These are phyloP conservation scores for Pythium graminicola DNA, from an alignment of 352 stramenopile genomes.

Conservation along the genomic window DNA sequence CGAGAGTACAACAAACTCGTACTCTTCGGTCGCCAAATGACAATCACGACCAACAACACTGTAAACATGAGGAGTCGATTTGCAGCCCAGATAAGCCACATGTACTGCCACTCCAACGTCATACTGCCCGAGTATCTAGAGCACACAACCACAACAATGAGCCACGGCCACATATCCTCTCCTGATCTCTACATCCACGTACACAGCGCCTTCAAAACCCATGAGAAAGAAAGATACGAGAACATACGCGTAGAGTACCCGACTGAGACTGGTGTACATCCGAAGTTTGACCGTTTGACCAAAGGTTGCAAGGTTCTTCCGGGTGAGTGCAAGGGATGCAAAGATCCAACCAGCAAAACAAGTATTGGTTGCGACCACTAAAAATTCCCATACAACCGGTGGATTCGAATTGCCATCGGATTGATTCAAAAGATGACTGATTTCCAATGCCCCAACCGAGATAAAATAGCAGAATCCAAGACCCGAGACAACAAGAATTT, in stretches of 20 bases:
- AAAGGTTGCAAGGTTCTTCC: slow-evolving; percentile 72
- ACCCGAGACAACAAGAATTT: slow-evolving; percentile 67
- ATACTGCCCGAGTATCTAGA: slow-evolving; percentile 65
- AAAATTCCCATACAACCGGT: slow-evolving; percentile 64
- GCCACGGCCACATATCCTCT: neutral
- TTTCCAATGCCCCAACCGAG: slow-evolving; percentile 63
- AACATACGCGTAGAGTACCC: slow-evolving; percentile 55
- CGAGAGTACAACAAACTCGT: slow-evolving; percentile 63
- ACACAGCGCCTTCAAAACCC: slow-evolving; percentile 68
- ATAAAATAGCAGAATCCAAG: slow-evolving; percentile 79
- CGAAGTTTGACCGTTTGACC: slow-evolving; percentile 72
- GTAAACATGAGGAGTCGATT: slow-evolving; percentile 67
- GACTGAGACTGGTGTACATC: slow-evolving; percentile 64
- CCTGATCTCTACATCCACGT: slow-evolving; percentile 22
- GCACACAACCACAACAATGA: neutral
- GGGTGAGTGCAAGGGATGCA: slow-evolving; percentile 63
- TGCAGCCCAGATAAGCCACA: slow-evolving; percentile 75
- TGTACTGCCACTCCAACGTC: slow-evolving; percentile 55
- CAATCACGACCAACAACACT: slow-evolving; percentile 54
- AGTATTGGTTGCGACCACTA: slow-evolving; percentile 70
- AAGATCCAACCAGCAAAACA: slow-evolving; percentile 87
- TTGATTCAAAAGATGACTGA: slow-evolving; percentile 76
- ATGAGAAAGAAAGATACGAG: slow-evolving; percentile 69
- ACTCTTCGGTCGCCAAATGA: slow-evolving; percentile 66
- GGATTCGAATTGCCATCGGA: slow-evolving; percentile 56